Base-by-base conservation (phyloP, 2,329 filamentous ascomycete species). In the Cucurbitaria berberidis region DNA sequence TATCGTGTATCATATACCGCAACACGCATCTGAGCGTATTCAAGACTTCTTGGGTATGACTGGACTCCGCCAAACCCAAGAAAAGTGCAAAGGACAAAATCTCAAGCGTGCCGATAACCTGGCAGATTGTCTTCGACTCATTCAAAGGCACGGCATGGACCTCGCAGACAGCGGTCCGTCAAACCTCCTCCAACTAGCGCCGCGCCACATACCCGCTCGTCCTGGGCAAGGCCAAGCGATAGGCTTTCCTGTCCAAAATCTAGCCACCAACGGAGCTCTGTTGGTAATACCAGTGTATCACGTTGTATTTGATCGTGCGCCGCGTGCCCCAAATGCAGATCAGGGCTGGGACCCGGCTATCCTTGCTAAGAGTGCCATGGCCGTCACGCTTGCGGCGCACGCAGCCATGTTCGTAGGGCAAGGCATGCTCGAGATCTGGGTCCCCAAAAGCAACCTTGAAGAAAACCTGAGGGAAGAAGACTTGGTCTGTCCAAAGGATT, bases 401-500 rank as follows among this genome's bases (percentile, higher is more conserved):
- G 49, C 36, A 8, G 30, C 30, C 8, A 34, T 34, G 30, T 27
- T 15, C 16, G 38, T 10, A 19, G 53, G 49, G 8, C n/a, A 50
- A 24, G 39, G 41, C 7, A 22, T 48, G 5, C 26, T 46, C 2
- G 45, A 60, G 10, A 47, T 60, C 2, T 52, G 47, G 44, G 34
- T 60, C 3, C 29, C 45, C 3, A 29, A 52, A 16, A 18, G 42
- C 27, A 36, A 44, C 4, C 10, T 56, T 18, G 18, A 30, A 3
- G 51, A n/a, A 2, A 41, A 56, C 6, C 18, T 61, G 15, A 61
- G 54, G 22, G 45, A 45, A 27, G 55, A 56, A 9, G 47, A 55
- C 13, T 43, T 61, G 11, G 22, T 13, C 2, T 61, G 58, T 42
- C 58, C 55, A 5, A 50, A 54, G 24, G 49, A 61, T 21, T 18